Base-by-base conservation (phyloP, 2,329 filamentous ascomycete species). In the Corinectria fuckeliana region DNA sequence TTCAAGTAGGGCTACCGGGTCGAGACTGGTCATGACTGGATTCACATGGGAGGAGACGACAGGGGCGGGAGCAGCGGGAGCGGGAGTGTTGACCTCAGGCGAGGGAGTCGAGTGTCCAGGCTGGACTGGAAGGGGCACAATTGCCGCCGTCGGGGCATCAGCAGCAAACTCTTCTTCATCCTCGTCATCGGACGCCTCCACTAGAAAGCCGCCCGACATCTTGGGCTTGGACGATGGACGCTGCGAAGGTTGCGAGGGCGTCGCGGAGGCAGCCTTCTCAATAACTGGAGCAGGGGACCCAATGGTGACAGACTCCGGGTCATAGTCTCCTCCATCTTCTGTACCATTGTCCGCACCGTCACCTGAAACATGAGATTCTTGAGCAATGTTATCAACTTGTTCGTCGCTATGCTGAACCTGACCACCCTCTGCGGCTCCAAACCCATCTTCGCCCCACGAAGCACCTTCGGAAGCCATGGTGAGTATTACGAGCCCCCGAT, bases 1-100 rank as follows among this genome's bases (percentile, higher is more conserved):
- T 80, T 99, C 94, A 71, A 98, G 83, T 59, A 93, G 86, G 58
- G 90, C 88, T 69, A 94, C 83, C 65, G 85, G 86, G 77, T 96
- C 91, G 77, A 83, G 77, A 60, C 79, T 77, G 64, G 80, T 75
- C 68, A 81, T 75, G 20, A 69, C 62, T 61, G 74, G 69, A 62
- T 75, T 72, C 56, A 74, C 72, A 66, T 71, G 69, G 63, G 74
- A 71, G 42, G 71, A 62, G 30, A 68, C 65, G 38, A 52, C 60
- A 56, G 64, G 61, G 50, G 62, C 38, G 25, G 59, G 63, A 36
- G 69, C 65, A 41, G 56, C 58, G 59, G 60, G 50, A 56, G 50
- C 50, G 47, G 66, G 60, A 49, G 54, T 54, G 56, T 56, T 61
- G 62, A 65, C 56, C 57, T 73, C 67, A 58, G 69, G 55, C 47